Conservation (phyloP, 352 stramenopile genomes). For the Phytophthora melonis region DNA sequence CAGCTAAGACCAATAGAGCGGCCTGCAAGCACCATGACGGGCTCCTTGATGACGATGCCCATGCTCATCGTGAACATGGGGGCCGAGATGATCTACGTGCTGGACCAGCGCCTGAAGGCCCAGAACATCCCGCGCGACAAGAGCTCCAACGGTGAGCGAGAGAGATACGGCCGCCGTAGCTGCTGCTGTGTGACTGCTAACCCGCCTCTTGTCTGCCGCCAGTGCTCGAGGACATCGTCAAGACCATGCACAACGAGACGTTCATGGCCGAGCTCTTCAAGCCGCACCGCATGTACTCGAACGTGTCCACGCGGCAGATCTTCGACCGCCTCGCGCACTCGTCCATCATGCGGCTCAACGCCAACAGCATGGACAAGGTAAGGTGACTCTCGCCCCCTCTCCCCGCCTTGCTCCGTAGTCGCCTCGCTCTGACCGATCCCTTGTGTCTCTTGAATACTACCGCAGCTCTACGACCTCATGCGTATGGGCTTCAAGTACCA, state of each 20-base stretch:
- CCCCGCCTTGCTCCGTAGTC: background rate
- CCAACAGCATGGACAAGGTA: conserved; percentile 95
- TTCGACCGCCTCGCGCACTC: conserved; percentile 93
- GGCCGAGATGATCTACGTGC: conserved; percentile 95
- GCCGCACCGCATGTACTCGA: conserved; percentile 93
- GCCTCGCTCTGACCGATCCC: background rate
- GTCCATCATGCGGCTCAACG: conserved; percentile 95
- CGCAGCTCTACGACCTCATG: conserved; percentile 93
- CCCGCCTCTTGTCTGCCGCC: background rate
- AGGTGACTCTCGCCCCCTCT: conserved; percentile 28
- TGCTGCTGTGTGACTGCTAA: too few species aligned
- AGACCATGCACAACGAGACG: conserved; percentile 93
- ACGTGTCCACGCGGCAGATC: conserved; percentile 90
- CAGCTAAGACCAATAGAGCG: background rate
- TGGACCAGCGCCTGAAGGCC: conserved; percentile 92
- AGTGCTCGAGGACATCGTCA: conserved; percentile 93
- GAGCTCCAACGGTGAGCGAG: conserved; percentile 71
- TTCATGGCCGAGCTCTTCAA: conserved; percentile 94
- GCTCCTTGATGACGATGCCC: conserved; percentile 89
- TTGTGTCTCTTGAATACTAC: background rate
- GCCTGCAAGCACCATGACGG: conserved; percentile 45
- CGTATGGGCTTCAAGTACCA: conserved; percentile 97
- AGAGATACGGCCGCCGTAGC: too few species aligned
- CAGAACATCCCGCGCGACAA: conserved; percentile 93
- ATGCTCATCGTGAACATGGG: conserved; percentile 96